A percentile compares a stretch with the other conserved stretches of the same genome.
phyloP scores from a whole-genome alignment of 1,139 yeast species.

The Blastobotrys indianensis region DNA sequence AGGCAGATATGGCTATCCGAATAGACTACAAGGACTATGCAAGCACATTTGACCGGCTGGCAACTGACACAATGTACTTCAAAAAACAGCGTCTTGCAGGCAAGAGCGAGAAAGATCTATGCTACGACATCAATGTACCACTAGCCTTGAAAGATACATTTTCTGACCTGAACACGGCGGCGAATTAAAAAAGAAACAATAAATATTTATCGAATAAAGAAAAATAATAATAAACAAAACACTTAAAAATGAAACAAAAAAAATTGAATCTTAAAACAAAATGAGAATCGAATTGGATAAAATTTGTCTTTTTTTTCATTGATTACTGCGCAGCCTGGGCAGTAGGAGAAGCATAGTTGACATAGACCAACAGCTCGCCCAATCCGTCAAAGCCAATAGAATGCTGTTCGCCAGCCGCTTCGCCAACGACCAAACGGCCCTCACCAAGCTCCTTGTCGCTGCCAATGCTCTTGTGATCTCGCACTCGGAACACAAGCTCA shows the following conservation, averaged over 20 bases:
- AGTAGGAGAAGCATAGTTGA: conserved; percentile 8
- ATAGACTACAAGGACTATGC: no score
- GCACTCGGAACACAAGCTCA: conserved; percentile 51
- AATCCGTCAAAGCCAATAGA: conserved; percentile 23
- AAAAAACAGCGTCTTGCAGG: no score
- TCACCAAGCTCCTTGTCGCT: conserved; percentile 61
- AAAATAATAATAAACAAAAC: background rate
- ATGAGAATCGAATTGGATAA: background rate
- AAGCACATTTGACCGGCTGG: no score
- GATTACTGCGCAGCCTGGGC: no score
- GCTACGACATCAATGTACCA: no score
- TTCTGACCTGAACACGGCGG: background rate
- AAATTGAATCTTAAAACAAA: background rate
- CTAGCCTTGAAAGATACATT: no score
- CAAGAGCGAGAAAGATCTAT: no score
- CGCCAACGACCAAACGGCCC: conserved; percentile 33
- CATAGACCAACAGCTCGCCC: conserved; percentile 19
- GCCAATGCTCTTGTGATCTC: conserved; percentile 70
- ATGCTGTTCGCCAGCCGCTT: conserved; percentile 26
- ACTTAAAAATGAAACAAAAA: background rate
- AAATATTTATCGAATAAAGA: no score
- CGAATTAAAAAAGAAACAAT: background rate
- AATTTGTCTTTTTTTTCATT: no score
- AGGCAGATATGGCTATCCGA: no score
- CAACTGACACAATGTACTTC: no score